Conservation (phyloP, 2,329 filamentous ascomycete species). For the Verticillium tricorpus region DNA sequence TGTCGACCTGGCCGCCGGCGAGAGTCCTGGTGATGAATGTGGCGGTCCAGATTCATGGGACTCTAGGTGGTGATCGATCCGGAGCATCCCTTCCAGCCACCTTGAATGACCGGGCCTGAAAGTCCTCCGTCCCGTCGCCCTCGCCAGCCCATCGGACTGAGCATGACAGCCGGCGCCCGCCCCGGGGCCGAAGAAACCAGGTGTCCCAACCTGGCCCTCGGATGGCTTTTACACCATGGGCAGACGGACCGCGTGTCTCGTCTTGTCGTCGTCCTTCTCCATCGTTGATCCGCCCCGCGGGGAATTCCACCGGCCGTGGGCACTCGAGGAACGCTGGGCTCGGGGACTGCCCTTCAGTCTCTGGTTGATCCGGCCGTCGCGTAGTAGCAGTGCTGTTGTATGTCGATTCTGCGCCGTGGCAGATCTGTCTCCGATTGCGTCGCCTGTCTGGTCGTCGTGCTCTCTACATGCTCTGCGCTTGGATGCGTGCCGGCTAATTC, state of each 20-base stretch:
- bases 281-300: constrained; percentile 10
- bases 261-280: constrained; percentile 3
- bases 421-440: background rate
- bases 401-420: background rate
- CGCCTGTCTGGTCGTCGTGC: background rate
- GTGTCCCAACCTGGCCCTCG: constrained; percentile 14
- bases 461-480: constrained; percentile 10
- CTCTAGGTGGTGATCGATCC: background rate
- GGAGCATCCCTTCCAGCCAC: background rate
- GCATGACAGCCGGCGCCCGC: background rate
- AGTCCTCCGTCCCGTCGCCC: background rate
- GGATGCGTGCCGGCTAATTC: background rate
- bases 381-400: background rate
- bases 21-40: constrained; percentile 37
- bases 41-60: constrained; percentile 42
- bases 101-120: background rate
- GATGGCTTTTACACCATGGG: constrained; percentile 12
- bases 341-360: background rate
- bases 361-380: background rate
- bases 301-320: constrained; percentile 17
- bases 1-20: constrained; percentile 23
- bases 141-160: background rate
- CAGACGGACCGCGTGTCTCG: constrained; percentile 2
- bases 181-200: constrained; percentile 6
- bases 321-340: constrained; percentile 5